These are phyloP conservation scores for Mrakia hoshinonis DNA, from an alignment of 768 basidiomycete genomes.

Conservation along the genomic window DNA sequence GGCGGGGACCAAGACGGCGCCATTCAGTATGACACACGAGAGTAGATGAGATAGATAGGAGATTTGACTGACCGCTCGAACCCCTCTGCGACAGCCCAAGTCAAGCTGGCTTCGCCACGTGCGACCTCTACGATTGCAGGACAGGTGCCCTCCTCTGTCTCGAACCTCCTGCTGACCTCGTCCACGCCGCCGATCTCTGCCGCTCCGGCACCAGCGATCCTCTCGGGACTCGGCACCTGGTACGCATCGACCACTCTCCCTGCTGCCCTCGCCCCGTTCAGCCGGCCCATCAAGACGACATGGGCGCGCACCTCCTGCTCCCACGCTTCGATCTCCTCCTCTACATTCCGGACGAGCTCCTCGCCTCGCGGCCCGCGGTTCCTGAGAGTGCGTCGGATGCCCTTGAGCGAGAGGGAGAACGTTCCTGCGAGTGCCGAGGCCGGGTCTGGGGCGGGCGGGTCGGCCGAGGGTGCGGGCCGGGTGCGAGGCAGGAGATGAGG, in stretches of 20 bases:
- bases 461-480: conserved; percentile 22
- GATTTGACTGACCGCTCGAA: conserved; percentile 20
- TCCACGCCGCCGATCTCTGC: background rate
- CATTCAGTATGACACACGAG: background rate
- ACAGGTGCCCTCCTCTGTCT: background rate
- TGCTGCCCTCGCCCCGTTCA: background rate
- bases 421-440: conserved; percentile 12
- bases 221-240: conserved; percentile 2
- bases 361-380: conserved; percentile 21
- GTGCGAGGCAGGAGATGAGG: conserved; percentile 27
- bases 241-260: conserved; percentile 20
- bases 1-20: background rate
- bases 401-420: conserved; percentile 23
- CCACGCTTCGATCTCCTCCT: conserved; percentile 20
- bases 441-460: conserved; percentile 4
- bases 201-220: background rate
- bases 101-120: background rate
- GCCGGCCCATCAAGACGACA: background rate
- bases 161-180: conserved; percentile 4
- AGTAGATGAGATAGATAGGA: background rate
- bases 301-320: background rate
- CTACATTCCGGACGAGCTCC: conserved; percentile 21
- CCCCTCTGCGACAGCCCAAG: conserved; percentile 14
- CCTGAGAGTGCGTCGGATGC: conserved; percentile 13
- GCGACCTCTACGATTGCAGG: conserved; percentile 28